Evolutionary conservation across 345 rosid genomes (phyloP).

Genomic region (Chamaenerion angustifolium): DNA sequence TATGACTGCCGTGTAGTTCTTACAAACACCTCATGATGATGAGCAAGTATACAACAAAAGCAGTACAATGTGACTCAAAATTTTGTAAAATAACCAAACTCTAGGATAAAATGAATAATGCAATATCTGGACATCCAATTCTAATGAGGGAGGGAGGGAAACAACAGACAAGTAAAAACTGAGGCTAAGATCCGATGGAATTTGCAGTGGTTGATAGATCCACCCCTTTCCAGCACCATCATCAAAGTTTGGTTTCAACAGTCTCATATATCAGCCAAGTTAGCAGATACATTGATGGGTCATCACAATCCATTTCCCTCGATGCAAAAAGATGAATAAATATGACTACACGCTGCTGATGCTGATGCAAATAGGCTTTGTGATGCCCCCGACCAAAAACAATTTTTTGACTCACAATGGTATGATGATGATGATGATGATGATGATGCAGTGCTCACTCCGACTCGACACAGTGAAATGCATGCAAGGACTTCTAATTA

Average conservation of each 20-base stretch:
- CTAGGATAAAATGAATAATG: slow-evolving; percentile 14
- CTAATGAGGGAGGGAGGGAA: neutral
- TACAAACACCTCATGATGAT: slow-evolving; percentile 14
- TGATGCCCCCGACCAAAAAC: slow-evolving; percentile 4
- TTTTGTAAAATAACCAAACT: neutral
- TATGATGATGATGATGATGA: slow-evolving; percentile 13
- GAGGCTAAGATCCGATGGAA: neutral
- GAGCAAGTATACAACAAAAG: slow-evolving; percentile 7
- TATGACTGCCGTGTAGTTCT: slow-evolving; percentile 11
- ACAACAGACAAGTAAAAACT: slow-evolving; percentile 10
- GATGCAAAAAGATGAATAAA: neutral
- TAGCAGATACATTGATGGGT: too few relatives aligned
- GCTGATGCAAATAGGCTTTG: slow-evolving; percentile 9
- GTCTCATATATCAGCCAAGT: too few relatives aligned
- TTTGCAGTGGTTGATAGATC: neutral
- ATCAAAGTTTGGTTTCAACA: too few relatives aligned
- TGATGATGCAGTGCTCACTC: slow-evolving; percentile 25
- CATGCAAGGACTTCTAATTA: slow-evolving; percentile 12
- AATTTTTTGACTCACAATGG: slow-evolving; percentile 7
- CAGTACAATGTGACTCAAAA: slow-evolving; percentile 11
- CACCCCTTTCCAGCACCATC: too few relatives aligned
- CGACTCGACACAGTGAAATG: slow-evolving; percentile 38
- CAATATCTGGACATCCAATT: slow-evolving; percentile 5
- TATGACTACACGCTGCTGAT: slow-evolving; percentile 1
- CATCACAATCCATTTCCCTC: too few relatives aligned